These are phyloP conservation scores for Vigna angularis DNA, from an alignment of 306 rosid species.

Conservation along the genomic window DNA sequence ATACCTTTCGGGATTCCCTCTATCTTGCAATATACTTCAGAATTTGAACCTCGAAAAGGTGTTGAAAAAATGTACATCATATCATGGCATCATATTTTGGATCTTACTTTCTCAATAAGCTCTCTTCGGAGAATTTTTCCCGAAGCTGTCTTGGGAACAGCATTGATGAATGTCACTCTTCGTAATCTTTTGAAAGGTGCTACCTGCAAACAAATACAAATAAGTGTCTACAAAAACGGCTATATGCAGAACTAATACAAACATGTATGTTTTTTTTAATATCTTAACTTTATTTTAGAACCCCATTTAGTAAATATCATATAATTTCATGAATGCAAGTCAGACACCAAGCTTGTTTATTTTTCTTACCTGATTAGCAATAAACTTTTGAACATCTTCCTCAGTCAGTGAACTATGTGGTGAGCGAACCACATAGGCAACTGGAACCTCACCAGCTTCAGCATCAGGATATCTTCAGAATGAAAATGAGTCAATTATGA, in stretches of 20 bases:
- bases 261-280: background rate
- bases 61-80: background rate
- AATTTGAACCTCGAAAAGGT: background rate
- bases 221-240: background rate
- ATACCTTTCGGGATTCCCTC: background rate
- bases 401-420: constrained; percentile 80
- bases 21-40: background rate
- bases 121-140: constrained; percentile 93
- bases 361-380: constrained; percentile 69
- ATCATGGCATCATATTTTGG: constrained; percentile 58
- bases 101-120: constrained; percentile 74
- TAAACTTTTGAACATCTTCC: constrained; percentile 67
- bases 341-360: background rate
- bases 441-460: constrained; percentile 93
- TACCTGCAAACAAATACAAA: constrained; percentile 58
- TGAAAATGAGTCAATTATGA: constrained; percentile 28
- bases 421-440: constrained; percentile 77
- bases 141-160: constrained; percentile 79
- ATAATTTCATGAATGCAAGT: background rate
- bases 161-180: constrained; percentile 75
- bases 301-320: background rate
- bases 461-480: constrained; percentile 80
- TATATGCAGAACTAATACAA: background rate
- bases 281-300: background rate
- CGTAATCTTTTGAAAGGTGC: constrained; percentile 86